These are phyloP conservation scores for Erythrophleum fordii DNA, from an alignment of 306 rosid species.

Conservation along the genomic window DNA sequence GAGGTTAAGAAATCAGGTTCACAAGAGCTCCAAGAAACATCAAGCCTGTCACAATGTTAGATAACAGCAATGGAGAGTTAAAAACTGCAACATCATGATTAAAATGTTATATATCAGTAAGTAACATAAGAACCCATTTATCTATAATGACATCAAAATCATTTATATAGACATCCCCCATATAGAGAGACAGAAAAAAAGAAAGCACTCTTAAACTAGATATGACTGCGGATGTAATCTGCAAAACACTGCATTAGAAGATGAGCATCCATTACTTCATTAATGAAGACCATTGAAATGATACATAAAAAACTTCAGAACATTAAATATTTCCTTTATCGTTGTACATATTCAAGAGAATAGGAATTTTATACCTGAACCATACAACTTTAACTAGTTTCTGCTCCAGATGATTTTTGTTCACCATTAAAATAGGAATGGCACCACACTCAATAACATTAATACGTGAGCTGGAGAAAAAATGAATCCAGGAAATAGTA, in stretches of 20 bases:
- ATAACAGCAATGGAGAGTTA: constrained; percentile 72
- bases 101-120: not conserved
- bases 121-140: not conserved
- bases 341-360: constrained; percentile 18
- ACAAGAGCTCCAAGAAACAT: constrained; percentile 99
- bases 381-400: constrained; percentile 37
- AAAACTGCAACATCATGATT: constrained; percentile 40
- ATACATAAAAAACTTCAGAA: not conserved
- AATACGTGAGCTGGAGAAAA: constrained; percentile 30
- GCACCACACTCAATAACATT: constrained; percentile 25
- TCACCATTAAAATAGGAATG: constrained; percentile 28
- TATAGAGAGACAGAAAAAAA: not conserved
- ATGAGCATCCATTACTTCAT: not conserved
- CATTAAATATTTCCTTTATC: not conserved
- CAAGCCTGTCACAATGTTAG: constrained; percentile 92
- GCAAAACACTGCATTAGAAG: constrained; percentile 5
- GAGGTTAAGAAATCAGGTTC: constrained; percentile 97
- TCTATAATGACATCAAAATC: not conserved
- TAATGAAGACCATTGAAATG: not conserved
- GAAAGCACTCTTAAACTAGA: constrained; percentile 4
- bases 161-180: not conserved
- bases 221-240: constrained; percentile 1
- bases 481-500: constrained; percentile 21
- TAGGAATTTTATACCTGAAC: constrained; percentile 42
- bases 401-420: constrained; percentile 40